These are phyloP conservation scores for Irpex rosettiformis DNA, from an alignment of 1,284 basidiomycete genomes.

Conservation along the genomic window DNA sequence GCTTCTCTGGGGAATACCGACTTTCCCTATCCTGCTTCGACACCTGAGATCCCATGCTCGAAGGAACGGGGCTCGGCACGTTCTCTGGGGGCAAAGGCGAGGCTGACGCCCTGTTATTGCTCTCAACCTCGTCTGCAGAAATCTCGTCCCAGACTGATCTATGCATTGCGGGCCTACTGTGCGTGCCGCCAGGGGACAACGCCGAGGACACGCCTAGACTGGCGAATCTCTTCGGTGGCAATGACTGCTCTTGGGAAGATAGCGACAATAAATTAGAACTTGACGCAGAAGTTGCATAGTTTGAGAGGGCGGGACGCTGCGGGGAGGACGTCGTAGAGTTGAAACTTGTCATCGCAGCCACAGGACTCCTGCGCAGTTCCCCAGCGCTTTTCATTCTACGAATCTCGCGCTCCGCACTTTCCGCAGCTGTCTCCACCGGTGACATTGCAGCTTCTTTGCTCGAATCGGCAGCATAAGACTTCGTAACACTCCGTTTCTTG, in stretches of 20 bases:
- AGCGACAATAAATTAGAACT: conserved; percentile 56
- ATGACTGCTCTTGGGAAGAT: conserved; percentile 33
- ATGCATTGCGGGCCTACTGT: conserved; percentile 23
- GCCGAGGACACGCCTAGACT: conserved; percentile 53
- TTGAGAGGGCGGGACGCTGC: conserved; percentile 41
- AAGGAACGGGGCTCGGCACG: conserved; percentile 6
- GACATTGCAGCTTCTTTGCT: conserved; percentile 6
- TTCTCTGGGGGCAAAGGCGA: conserved; percentile 3
- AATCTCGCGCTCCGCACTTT: conserved; percentile 55
- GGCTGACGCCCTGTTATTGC: conserved; percentile 7
- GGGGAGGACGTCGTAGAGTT: conserved; percentile 30
- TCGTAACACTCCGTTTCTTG: conserved; percentile 35
- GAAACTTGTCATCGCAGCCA: conserved; percentile 17
- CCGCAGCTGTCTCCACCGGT: conserved; percentile 14
- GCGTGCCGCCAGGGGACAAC: conserved; percentile 22
- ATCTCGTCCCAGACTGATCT: conserved; percentile 31
- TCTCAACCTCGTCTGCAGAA: conserved; percentile 23
- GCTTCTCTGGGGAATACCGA: conserved; percentile 11
- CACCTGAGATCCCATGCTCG: conserved; percentile 8
- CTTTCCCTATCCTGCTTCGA: conserved; percentile 13
- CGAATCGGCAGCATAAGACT: conserved; percentile 16
- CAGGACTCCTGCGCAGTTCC: conserved; percentile 55
- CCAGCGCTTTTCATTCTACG: conserved; percentile 88
- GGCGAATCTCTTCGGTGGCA: conserved; percentile 55
- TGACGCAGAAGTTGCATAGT: conserved; percentile 56